A percentile compares a stretch with the other conserved stretches of the same genome.
Conservation (phyloP, 2,329 filamentous ascomycete genomes). For the Trichoderma aggressivum region DNA sequence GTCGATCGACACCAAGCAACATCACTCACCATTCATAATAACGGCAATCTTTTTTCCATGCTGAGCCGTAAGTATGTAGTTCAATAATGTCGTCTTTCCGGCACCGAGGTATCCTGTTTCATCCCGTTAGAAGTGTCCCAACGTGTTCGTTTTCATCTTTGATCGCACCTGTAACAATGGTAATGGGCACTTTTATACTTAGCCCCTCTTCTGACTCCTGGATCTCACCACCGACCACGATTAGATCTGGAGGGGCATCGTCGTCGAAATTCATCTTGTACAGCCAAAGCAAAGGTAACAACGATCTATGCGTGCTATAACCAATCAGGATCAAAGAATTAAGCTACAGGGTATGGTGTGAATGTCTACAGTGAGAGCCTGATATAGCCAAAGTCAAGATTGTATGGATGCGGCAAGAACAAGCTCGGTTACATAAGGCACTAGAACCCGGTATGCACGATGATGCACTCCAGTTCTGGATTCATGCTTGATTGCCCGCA, state of each 20-base stretch:
- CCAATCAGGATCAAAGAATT: neutral
- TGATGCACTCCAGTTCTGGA: constrained; percentile 5
- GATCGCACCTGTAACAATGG: constrained; percentile 70
- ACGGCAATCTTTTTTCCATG: constrained; percentile 98
- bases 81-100: constrained; percentile 91
- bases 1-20: neutral
- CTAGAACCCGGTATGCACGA: constrained; percentile 10
- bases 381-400: neutral
- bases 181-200: constrained; percentile 71
- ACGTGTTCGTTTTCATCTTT: neutral
- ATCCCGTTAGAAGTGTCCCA: neutral
- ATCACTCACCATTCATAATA: constrained; percentile 75
- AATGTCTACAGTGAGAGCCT: neutral
- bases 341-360: neutral
- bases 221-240: constrained; percentile 42
- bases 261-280: constrained; percentile 60
- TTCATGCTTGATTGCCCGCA: neutral
- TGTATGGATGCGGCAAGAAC: neutral
- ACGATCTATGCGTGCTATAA: neutral
- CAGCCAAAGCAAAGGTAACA: neutral
- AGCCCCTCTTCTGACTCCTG: constrained; percentile 47
- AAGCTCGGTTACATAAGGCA: constrained; percentile 11
- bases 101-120: constrained; percentile 81
- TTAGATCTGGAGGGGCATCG: constrained; percentile 64
- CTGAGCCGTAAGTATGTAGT: constrained; percentile 90